phyloP scores from a whole-genome alignment of 768 basidiomycete species.

The Paxillus involutus region DNA sequence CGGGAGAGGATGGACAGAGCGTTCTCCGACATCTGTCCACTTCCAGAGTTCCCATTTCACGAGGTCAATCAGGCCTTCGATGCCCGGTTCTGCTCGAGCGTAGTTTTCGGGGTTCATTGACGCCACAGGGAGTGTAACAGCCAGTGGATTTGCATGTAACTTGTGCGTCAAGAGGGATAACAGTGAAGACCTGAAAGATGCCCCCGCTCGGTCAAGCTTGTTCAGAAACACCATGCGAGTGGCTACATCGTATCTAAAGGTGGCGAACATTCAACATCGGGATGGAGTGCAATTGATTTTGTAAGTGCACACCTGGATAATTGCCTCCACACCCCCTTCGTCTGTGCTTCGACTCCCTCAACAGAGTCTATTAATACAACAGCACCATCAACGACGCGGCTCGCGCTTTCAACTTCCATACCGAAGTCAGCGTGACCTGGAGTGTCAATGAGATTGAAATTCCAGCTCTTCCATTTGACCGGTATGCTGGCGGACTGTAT shows the following conservation, averaged over 20 bases:
- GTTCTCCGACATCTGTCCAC: constrained; percentile 56
- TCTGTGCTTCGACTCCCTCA: constrained; percentile 90
- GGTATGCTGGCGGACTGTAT: constrained; percentile 93
- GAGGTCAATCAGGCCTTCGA: constrained; percentile 82
- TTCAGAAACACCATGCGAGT: constrained; percentile 83
- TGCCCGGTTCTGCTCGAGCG: constrained; percentile 71
- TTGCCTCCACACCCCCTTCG: constrained; percentile 86
- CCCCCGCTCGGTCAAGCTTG: constrained; percentile 86
- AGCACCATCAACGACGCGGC: constrained; percentile 86
- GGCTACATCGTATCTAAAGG: constrained; percentile 69
- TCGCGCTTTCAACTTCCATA: constrained; percentile 96
- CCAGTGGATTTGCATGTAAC: constrained; percentile 72
- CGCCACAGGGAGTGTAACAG: constrained; percentile 71
- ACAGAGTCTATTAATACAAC: constrained; percentile 88
- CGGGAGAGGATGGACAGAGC: constrained; percentile 49
- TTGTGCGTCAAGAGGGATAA: constrained; percentile 72
- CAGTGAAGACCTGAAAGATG: constrained; percentile 72
- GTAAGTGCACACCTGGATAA: constrained; percentile 67
- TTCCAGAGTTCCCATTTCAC: constrained; percentile 84
- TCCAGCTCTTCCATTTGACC: constrained; percentile 82
- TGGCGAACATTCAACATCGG: constrained; percentile 1
- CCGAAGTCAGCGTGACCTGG: constrained; percentile 94
- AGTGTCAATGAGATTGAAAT: constrained; percentile 86
- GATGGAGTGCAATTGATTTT: background rate
- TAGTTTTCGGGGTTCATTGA: constrained; percentile 73